These are phyloP conservation scores for Annulohypoxylon moriforme DNA, from an alignment of 495 filamentous ascomycete species.

Conservation along the genomic window DNA sequence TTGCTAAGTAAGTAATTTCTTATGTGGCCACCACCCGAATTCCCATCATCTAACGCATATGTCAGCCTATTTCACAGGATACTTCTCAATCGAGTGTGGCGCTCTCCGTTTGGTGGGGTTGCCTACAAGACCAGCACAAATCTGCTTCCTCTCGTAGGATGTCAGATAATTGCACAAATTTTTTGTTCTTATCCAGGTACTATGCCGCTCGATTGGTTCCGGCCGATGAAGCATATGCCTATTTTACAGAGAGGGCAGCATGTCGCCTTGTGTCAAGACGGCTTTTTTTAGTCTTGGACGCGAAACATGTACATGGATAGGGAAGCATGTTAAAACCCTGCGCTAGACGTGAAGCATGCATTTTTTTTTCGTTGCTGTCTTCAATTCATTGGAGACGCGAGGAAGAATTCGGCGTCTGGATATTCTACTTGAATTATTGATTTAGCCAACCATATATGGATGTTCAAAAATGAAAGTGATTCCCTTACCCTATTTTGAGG, in stretches of 20 bases:
- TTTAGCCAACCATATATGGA: background rate
- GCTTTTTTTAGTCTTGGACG: background rate
- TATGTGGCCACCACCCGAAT: no score
- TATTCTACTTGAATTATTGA: no score
- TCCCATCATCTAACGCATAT: no score
- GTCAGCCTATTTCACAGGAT: no score
- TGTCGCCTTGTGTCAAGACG: background rate
- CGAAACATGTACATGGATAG: background rate
- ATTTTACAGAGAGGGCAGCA: background rate
- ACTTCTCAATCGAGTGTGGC: no score
- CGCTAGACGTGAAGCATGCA: slow-evolving; percentile 14
- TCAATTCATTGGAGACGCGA: slow-evolving; percentile 25
- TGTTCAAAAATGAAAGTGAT: no score
- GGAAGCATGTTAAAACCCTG: background rate
- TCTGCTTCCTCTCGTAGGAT: background rate
- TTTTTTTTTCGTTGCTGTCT: slow-evolving; percentile 35
- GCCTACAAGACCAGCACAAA: background rate
- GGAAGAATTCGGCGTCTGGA: slow-evolving; percentile 11
- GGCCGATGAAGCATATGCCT: background rate
- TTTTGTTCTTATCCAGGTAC: slow-evolving; percentile 4
- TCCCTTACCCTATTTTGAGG: no score
- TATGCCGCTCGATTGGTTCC: background rate
- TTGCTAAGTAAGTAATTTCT: no score
- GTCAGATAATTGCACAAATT: background rate
- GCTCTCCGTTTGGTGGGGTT: background rate